Conservation (phyloP, 2,329 filamentous ascomycete species). For the Pleoardoris graminearum region DNA sequence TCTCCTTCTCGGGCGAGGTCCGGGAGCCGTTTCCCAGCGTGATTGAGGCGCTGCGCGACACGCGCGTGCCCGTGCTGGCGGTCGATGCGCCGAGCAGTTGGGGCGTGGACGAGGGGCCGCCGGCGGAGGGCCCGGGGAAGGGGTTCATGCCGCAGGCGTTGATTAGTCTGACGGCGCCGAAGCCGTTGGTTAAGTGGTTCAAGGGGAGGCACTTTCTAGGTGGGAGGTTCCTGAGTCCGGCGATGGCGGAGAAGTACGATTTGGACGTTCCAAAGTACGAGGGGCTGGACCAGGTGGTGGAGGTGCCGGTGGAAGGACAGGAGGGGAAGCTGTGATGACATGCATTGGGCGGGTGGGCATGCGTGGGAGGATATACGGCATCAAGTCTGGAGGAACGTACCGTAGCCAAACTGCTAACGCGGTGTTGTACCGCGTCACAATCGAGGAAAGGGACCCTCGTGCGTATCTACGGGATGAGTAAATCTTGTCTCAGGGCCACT, state of each 20-base stretch:
- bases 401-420: too few species aligned
- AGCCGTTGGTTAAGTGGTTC: constrained; percentile 84
- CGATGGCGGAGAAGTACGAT: constrained; percentile 81
- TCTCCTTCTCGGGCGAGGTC: constrained; percentile 89
- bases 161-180: constrained; percentile 89
- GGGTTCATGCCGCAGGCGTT: constrained; percentile 79
- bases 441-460: too few species aligned
- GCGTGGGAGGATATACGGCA: too few species aligned
- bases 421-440: too few species aligned
- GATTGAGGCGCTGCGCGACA: constrained; percentile 74
- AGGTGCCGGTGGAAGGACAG: constrained; percentile 56
- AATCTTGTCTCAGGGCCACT: too few species aligned
- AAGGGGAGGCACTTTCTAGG: constrained; percentile 89
- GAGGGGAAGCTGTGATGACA: constrained; percentile 27
- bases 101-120: constrained; percentile 88
- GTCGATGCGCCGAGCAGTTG: constrained; percentile 94
- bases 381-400: too few species aligned
- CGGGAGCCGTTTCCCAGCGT: constrained; percentile 88
- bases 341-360: too few species aligned
- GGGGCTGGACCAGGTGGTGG: constrained; percentile 86
- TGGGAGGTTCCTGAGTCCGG: constrained; percentile 80
- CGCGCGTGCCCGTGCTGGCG: constrained; percentile 76
- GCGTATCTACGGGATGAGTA: too few species aligned
- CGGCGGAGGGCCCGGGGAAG: constrained; percentile 73
- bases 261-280: constrained; percentile 81